phyloP scores from a whole-genome alignment of 345 rosid genomes.

The Noccaea caerulescens region DNA sequence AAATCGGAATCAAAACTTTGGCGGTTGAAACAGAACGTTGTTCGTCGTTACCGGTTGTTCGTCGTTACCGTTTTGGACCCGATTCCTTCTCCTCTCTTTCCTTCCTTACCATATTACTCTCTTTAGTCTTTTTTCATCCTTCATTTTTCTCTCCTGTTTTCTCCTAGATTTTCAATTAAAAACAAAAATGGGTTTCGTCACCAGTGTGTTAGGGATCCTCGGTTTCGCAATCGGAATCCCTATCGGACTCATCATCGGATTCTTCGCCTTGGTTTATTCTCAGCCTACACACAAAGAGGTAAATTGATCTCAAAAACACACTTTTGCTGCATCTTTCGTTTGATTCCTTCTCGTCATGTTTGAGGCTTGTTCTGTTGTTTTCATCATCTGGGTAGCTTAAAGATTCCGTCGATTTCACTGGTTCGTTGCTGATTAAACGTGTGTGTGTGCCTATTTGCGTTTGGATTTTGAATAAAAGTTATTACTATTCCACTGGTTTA shows the following conservation, averaged over 20 bases:
- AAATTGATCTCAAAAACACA: conserved; percentile 12
- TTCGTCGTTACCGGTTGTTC: conserved; percentile 38
- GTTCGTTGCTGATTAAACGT: neutral
- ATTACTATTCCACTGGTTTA: too few relatives aligned
- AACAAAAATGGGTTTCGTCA: conserved; percentile 54
- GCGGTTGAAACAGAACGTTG: conserved; percentile 45
- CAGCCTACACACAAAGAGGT: conserved; percentile 63
- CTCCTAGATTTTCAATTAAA: too few relatives aligned
- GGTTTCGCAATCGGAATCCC: conserved; percentile 81
- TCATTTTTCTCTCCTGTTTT: neutral
- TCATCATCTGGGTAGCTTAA: conserved; percentile 21
- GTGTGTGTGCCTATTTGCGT: neutral
- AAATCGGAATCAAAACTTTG: conserved; percentile 27
- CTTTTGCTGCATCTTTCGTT: neutral
- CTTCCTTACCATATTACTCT: conserved; percentile 1
- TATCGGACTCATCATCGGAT: conserved; percentile 69
- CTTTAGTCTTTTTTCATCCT: neutral
- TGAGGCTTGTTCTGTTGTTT: neutral
- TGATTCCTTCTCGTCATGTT: neutral
- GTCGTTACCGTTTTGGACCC: conserved; percentile 42
- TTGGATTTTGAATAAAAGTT: neutral
- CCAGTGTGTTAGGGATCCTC: conserved; percentile 57
- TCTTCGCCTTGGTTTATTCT: conserved; percentile 67
- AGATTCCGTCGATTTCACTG: neutral
- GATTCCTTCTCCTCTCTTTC: conserved; percentile 16